phyloP scores from a whole-genome alignment of 805 yeast species.

The Saccharomycopsis fibuligera region DNA sequence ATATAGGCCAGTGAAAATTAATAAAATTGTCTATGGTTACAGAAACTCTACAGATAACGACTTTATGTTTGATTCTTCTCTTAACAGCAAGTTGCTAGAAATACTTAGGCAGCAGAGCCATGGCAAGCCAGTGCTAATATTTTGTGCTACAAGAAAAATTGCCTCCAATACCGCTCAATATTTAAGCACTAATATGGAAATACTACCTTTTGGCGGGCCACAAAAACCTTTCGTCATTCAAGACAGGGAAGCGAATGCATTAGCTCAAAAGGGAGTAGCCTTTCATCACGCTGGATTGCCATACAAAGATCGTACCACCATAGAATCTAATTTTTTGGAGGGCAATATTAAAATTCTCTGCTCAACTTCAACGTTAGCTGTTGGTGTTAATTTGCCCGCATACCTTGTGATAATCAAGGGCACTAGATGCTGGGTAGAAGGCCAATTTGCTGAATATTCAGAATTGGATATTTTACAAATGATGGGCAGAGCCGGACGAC shows the following conservation, averaged over 20 bases:
- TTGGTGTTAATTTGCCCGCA: slow-evolving; percentile 58
- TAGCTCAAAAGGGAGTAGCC: slow-evolving; percentile 36
- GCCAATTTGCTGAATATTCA: slow-evolving; percentile 45
- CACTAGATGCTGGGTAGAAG: slow-evolving; percentile 50
- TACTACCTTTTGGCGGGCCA: no score
- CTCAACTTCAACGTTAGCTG: slow-evolving; percentile 54
- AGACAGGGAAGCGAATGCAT: slow-evolving; percentile 28
- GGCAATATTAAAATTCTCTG: slow-evolving; percentile 42
- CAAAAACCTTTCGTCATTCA: slow-evolving; percentile 8
- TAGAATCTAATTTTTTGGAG: slow-evolving; percentile 39
- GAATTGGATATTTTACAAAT: slow-evolving; percentile 52
- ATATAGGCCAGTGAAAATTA: slow-evolving; percentile 39
- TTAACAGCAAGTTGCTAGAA: slow-evolving; percentile 37
- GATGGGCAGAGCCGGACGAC: slow-evolving; percentile 64
- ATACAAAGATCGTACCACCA: slow-evolving; percentile 36
- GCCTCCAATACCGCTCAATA: slow-evolving; percentile 41
- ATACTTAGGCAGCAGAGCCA: slow-evolving; percentile 35
- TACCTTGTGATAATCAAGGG: slow-evolving; percentile 56
- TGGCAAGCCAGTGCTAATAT: slow-evolving; percentile 40
- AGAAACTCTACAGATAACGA: slow-evolving; percentile 35
- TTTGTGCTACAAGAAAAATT: slow-evolving; percentile 49
- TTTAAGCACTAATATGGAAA: slow-evolving; percentile 24
- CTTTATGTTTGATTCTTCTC: slow-evolving; percentile 40
- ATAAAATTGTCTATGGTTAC: slow-evolving; percentile 39
- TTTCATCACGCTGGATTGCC: slow-evolving; percentile 57